Evolutionary conservation across 495 filamentous ascomycete species (phyloP), one percentile per base, ranked within the genome.

Genomic region (Penicillium goetzii): DNA sequence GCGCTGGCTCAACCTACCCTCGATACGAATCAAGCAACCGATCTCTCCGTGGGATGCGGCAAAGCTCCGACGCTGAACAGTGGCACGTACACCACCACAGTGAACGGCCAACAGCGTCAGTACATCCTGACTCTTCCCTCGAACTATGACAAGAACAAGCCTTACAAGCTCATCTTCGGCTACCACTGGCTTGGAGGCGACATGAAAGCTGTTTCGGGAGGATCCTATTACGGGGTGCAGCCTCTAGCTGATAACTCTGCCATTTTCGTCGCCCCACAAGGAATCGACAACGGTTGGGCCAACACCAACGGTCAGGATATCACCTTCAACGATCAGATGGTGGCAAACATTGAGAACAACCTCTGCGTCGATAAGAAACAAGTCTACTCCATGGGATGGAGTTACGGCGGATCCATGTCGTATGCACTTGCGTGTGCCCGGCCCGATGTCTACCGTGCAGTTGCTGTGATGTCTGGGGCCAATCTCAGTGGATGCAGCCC

Each of bases 391-490:
- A 80, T 75, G 5, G 81, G 81, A 14, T 84, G 81, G 70, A 78
- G 75, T 66, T 84, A 78, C 68, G 81, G 81, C 30, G 81, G 72
- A n/a, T 76, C 73, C 34, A 83, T 83, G 81, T 80, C 76, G 15
- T 83, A 74, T 56, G 64, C 75, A 5, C 56, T 84, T 15, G 81
- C 81, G 9, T 84, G 81, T 51, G 66, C 79, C 0, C 73, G 73
- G 1, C 68, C 74, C 2, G 72, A 76, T 34, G 67, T 67, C 34
- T 74, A 83, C 62, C 78, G 76, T 17, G 81, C 78, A 17, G 75
- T 84, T 2, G 78, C 76, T 17, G 78, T 76, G 0, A 51, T 83
- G 23, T 82, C 79, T 2, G 81, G 78, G 10, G 73, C 64, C 15
- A 58, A 66, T 56, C 71, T 81, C 50, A 79, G 76, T 58, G 79